Evolutionary conservation across 306 rosid genomes (phyloP).

Genomic region (Cucumis cinereus): DNA sequence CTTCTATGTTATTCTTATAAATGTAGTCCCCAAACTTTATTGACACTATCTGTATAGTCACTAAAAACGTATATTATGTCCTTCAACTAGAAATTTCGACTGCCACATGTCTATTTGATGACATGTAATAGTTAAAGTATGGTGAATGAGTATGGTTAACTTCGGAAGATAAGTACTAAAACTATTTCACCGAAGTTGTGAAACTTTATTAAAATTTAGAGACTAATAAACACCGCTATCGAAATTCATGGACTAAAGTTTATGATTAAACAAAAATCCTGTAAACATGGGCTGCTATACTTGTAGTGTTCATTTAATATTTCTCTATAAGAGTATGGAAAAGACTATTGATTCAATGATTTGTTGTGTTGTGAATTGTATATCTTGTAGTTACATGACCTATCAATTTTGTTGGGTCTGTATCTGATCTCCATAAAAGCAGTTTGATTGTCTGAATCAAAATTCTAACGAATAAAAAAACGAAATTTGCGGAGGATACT

Average conservation of each 20-base stretch:
- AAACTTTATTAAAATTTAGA: too few species aligned
- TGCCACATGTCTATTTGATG: too few species aligned
- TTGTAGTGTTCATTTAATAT: background rate
- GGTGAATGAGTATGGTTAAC: too few species aligned
- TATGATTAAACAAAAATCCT: background rate
- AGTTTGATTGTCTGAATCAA: background rate
- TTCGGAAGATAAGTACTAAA: too few species aligned
- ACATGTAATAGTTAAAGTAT: background rate
- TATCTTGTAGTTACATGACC: too few species aligned
- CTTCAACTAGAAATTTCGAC: background rate
- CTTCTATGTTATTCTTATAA: background rate
- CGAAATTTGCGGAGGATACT: background rate
- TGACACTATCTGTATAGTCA: background rate
- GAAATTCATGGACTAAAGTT: background rate
- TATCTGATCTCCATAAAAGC: background rate
- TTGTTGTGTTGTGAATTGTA: background rate
- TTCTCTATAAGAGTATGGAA: background rate
- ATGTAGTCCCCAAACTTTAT: background rate
- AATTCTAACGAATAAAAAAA: background rate
- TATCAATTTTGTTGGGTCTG: too few species aligned
- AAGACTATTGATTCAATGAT: too few species aligned
- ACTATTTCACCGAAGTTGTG: too few species aligned
- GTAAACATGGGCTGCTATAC: background rate
- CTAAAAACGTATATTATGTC: background rate
- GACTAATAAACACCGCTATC: background rate